phyloP scores from a whole-genome alignment of 345 rosid species.

The Boechera stricta region DNA sequence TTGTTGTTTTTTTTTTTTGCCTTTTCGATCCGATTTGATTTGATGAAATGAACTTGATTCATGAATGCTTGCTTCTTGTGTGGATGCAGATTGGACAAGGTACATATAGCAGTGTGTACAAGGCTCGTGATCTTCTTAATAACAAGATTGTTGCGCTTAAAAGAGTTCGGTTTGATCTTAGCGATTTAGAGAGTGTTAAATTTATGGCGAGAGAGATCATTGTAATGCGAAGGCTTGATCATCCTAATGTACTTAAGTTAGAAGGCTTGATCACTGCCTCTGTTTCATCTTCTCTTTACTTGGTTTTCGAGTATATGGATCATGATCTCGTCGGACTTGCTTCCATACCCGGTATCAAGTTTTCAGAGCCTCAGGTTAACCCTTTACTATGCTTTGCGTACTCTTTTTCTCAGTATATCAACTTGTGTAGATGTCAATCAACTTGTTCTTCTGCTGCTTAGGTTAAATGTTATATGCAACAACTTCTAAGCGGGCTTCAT shows the following conservation, averaged over 20 bases:
- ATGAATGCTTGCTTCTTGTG: background rate
- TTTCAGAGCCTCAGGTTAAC: slow-evolving; percentile 84
- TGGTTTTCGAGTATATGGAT: slow-evolving; percentile 97
- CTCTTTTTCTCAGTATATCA: background rate
- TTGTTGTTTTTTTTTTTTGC: background rate
- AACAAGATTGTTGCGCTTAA: slow-evolving; percentile 86
- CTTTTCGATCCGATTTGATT: slow-evolving; percentile 44
- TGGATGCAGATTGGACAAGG: slow-evolving; percentile 94
- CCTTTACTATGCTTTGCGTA: background rate
- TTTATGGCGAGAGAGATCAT: slow-evolving; percentile 95
- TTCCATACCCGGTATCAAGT: slow-evolving; percentile 80
- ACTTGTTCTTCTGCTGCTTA: slow-evolving; percentile 39
- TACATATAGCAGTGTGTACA: slow-evolving; percentile 91
- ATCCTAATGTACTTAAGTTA: slow-evolving; percentile 88
- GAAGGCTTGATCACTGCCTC: slow-evolving; percentile 90
- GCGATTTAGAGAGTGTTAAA: slow-evolving; percentile 81
- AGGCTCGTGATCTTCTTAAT: slow-evolving; percentile 71
- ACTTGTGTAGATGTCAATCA: background rate
- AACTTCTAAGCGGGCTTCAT: slow-evolving; percentile 90
- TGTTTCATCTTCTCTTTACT: slow-evolving; percentile 76
- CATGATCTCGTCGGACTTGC: slow-evolving; percentile 96
- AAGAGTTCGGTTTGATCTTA: slow-evolving; percentile 80
- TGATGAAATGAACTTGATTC: background rate
- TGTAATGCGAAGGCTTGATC: slow-evolving; percentile 84
- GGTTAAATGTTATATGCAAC: slow-evolving; percentile 97